A percentile compares a stretch with the other conserved stretches of the same genome.
Evolutionary conservation across 306 rosid species (phyloP).

Genomic region (Medicago lupulina): DNA sequence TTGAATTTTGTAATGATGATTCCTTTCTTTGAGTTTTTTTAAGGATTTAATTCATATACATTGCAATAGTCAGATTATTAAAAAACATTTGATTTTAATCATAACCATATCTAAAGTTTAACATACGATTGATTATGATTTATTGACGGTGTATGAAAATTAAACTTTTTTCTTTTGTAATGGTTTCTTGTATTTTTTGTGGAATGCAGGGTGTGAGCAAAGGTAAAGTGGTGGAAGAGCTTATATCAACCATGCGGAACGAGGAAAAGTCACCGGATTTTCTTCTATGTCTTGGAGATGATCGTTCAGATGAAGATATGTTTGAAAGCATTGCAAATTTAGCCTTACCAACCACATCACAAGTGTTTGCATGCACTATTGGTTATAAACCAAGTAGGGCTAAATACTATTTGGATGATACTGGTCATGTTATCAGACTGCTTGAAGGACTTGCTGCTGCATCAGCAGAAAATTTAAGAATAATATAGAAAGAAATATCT

Average conservation of each 20-base stretch:
- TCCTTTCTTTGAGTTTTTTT: neutral
- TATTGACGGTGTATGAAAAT: neutral
- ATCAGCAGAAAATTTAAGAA: constrained; percentile 20
- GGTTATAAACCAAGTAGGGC: constrained; percentile 85
- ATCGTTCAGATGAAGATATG: constrained; percentile 80
- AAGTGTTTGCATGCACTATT: constrained; percentile 68
- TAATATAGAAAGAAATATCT: constrained; percentile 36
- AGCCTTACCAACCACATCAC: constrained; percentile 45
- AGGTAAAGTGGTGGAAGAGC: constrained; percentile 66
- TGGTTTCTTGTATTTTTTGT: neutral
- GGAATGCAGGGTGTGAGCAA: constrained; percentile 75
- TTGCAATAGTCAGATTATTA: neutral
- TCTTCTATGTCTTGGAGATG: constrained; percentile 76
- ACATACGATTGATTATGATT: neutral
- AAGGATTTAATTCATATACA: neutral
- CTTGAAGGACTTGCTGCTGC: constrained; percentile 58
- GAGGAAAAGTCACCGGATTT: constrained; percentile 65
- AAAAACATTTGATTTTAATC: neutral
- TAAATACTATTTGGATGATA: constrained; percentile 70
- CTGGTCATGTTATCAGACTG: constrained; percentile 62
- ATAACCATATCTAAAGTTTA: neutral
- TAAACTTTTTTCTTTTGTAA: neutral
- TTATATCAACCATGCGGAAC: constrained; percentile 58
- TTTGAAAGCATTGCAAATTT: constrained; percentile 61
- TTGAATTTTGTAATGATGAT: neutral